phyloP scores from a whole-genome alignment of 768 basidiomycete genomes.

The Tylopilus cervinicoccineus region DNA sequence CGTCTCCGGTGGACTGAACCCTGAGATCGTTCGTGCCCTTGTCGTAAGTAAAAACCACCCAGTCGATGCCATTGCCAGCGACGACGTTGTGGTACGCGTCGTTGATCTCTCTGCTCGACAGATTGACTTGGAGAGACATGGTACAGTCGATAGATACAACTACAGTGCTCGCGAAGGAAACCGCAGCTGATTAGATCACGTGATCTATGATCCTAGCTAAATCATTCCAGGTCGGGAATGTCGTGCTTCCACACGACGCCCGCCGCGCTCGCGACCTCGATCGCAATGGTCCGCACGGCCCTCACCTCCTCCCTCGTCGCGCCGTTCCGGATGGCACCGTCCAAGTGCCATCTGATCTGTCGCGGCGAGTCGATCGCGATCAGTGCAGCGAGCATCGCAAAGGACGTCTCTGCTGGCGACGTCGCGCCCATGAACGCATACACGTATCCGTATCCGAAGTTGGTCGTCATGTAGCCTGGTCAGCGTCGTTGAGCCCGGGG shows the following conservation, averaged over 20 bases:
- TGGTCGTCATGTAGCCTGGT: constrained; percentile 51
- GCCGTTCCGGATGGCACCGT: constrained; percentile 50
- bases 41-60: constrained; percentile 79
- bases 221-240: constrained; percentile 40
- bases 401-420: constrained; percentile 53
- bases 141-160: no score
- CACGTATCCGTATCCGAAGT: constrained; percentile 52
- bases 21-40: constrained; percentile 82
- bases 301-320: constrained; percentile 49
- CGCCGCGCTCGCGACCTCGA: constrained; percentile 43
- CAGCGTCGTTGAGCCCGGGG: background rate
- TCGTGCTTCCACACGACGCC: constrained; percentile 51
- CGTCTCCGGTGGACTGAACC: constrained; percentile 79
- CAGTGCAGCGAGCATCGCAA: constrained; percentile 55
- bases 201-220: constrained; percentile 9
- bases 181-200: constrained; percentile 9
- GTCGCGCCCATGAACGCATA: constrained; percentile 49
- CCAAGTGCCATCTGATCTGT: constrained; percentile 65
- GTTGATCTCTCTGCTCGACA: constrained; percentile 66
- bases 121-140: constrained; percentile 81
- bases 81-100: constrained; percentile 76
- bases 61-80: constrained; percentile 63
- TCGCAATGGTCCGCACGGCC: constrained; percentile 53
- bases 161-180: no score
- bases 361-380: constrained; percentile 59